Conservation (phyloP, 768 basidiomycete genomes). For the Kwoniella sp. region DNA sequence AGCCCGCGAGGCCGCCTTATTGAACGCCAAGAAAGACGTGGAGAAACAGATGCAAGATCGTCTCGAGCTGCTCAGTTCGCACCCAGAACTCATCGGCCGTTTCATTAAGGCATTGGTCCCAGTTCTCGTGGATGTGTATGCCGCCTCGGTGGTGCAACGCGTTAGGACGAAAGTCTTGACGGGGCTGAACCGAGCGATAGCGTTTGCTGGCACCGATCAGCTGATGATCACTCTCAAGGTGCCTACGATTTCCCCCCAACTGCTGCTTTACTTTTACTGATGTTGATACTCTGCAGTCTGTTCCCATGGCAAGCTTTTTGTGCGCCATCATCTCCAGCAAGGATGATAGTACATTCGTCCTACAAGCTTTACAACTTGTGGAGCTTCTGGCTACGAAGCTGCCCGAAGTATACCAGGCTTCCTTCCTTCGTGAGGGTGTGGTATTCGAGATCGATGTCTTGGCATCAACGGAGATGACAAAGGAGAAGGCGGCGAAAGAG, state of each 20-base stretch:
- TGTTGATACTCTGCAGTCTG: slow-evolving; percentile 58
- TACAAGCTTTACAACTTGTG: slow-evolving; percentile 85
- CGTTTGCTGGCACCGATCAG: slow-evolving; percentile 74
- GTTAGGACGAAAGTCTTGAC: slow-evolving; percentile 85
- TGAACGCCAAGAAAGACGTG: slow-evolving; percentile 49
- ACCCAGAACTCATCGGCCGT: slow-evolving; percentile 66
- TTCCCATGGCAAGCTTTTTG: slow-evolving; percentile 91
- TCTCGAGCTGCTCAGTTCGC: slow-evolving; percentile 68
- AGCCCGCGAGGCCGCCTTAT: slow-evolving; percentile 33
- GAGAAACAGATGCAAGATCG: slow-evolving; percentile 55
- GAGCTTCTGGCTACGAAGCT: slow-evolving; percentile 83
- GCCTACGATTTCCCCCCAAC: slow-evolving; percentile 38
- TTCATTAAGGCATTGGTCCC: slow-evolving; percentile 89
- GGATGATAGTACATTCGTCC: slow-evolving; percentile 80
- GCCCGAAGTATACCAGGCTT: slow-evolving; percentile 75
- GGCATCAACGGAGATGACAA: slow-evolving; percentile 61
- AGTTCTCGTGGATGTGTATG: slow-evolving; percentile 95
- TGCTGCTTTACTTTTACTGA: not conserved
- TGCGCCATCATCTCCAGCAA: slow-evolving; percentile 88
- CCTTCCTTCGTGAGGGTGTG: slow-evolving; percentile 91
- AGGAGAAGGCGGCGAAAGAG: slow-evolving; percentile 43
- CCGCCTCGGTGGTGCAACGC: slow-evolving; percentile 86
- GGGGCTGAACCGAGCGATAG: slow-evolving; percentile 82
- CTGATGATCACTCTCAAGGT: slow-evolving; percentile 75
- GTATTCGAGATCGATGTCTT: slow-evolving; percentile 86